Percentiles rank a stretch among this genome's conserved stretches.
These are phyloP conservation scores for Dichotomocladium elegans DNA, from an alignment of 371 early-diverging fungal species.

Conservation along the genomic window DNA sequence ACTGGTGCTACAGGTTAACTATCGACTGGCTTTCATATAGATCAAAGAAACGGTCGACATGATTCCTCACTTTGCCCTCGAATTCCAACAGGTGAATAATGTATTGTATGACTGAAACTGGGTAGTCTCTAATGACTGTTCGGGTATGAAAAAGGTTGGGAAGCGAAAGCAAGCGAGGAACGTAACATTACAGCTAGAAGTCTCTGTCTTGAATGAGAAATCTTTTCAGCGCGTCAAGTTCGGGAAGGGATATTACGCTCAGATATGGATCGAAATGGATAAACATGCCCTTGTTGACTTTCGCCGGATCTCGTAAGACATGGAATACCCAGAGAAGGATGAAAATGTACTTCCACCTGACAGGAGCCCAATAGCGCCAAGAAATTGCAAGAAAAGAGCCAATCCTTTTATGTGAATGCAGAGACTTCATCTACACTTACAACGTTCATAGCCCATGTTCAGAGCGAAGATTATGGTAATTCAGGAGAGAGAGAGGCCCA, in stretches of 20 bases:
- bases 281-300: slow-evolving; percentile 29
- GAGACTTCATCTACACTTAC: slow-evolving; percentile 3
- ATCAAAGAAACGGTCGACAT: slow-evolving; percentile 11
- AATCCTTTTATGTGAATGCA: slow-evolving; percentile 14
- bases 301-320: slow-evolving; percentile 36
- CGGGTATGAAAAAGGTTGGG: no score
- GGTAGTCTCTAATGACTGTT: background rate
- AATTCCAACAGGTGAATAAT: no score
- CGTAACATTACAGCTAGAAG: background rate
- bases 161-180: no score
- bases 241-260: slow-evolving; percentile 23
- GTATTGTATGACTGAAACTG: no score
- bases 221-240: slow-evolving; percentile 4
- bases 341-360: no score
- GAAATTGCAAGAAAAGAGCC: slow-evolving; percentile 16
- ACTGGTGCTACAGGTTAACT: no score
- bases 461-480: slow-evolving; percentile 42
- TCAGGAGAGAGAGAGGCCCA: no score
- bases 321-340: no score
- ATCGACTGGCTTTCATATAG: no score
- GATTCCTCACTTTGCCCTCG: slow-evolving; percentile 13
- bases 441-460: slow-evolving; percentile 16
- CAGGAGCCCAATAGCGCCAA: slow-evolving; percentile 16
- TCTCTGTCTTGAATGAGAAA: slow-evolving; percentile 13
- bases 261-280: slow-evolving; percentile 28